Percentiles rank a stretch among this genome's conserved stretches.
Conservation (phyloP, 2,329 filamentous ascomycete genomes). For the Fusarium sp. region DNA sequence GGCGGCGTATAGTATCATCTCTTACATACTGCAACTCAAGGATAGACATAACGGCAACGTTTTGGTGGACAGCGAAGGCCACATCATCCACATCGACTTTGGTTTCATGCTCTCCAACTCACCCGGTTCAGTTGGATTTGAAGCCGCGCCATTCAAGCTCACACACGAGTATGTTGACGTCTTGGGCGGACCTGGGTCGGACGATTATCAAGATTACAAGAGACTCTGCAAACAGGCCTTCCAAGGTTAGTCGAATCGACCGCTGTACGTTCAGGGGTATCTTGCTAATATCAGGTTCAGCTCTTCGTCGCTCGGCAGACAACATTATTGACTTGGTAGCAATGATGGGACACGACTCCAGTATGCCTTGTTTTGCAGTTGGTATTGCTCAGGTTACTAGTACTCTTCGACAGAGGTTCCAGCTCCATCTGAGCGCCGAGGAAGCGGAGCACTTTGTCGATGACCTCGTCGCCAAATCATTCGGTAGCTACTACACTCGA, state of each 20-base stretch:
- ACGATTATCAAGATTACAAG: slow-evolving; percentile 80
- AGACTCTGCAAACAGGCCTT: slow-evolving; percentile 84
- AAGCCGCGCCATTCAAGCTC: slow-evolving; percentile 87
- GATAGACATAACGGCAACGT: slow-evolving; percentile 90
- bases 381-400: slow-evolving; percentile 77
- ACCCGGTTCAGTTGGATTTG: slow-evolving; percentile 84
- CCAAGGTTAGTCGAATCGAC: slow-evolving; percentile 67
- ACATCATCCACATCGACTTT: slow-evolving; percentile 90
- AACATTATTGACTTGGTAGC: slow-evolving; percentile 83
- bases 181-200: slow-evolving; percentile 76
- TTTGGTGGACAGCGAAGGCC: slow-evolving; percentile 84
- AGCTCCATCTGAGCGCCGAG: slow-evolving; percentile 83
- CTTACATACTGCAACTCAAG: slow-evolving; percentile 85
- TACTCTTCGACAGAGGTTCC: slow-evolving; percentile 78
- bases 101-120: slow-evolving; percentile 92
- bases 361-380: slow-evolving; percentile 84
- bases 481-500: slow-evolving; percentile 88
- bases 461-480: slow-evolving; percentile 81
- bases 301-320: slow-evolving; percentile 80
- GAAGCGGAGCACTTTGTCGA: slow-evolving; percentile 86
- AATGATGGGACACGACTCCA: slow-evolving; percentile 85
- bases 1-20: slow-evolving; percentile 86
- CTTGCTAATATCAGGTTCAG: slow-evolving; percentile 53
- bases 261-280: background rate
- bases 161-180: slow-evolving; percentile 89